Evolutionary conservation across 306 rosid genomes (phyloP).

Genomic region (Cicer chorassanicum): DNA sequence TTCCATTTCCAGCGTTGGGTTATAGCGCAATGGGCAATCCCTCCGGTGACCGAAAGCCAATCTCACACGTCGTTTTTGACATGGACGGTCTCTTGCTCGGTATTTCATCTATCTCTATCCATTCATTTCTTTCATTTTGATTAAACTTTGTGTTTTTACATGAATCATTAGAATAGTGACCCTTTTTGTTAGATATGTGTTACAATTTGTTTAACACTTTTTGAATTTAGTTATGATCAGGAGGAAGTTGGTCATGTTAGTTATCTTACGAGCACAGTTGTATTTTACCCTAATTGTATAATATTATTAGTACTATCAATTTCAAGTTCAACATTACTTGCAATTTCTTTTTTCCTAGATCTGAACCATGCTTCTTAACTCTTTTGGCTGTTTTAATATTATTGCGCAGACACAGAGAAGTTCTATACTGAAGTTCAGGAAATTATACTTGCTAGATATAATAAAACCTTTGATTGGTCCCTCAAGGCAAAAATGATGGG

Average conservation of each 20-base stretch:
- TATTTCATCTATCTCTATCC: slow-evolving; percentile 31
- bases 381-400: slow-evolving; percentile 17
- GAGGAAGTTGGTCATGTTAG: too few species aligned
- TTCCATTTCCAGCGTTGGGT: slow-evolving; percentile 5
- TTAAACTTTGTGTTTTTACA: not conserved
- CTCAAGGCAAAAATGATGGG: slow-evolving; percentile 96
- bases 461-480: slow-evolving; percentile 88
- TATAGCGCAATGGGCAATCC: slow-evolving; percentile 59
- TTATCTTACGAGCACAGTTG: too few species aligned
- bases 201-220: too few species aligned
- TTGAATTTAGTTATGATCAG: too few species aligned
- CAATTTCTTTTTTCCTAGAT: too few species aligned
- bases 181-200: not conserved
- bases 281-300: too few species aligned
- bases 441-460: slow-evolving; percentile 74
- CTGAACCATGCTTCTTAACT: too few species aligned
- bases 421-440: slow-evolving; percentile 88
- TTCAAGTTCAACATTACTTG: too few species aligned
- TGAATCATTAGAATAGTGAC: too few species aligned
- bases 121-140: not conserved
- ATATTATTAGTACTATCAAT: too few species aligned
- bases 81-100: slow-evolving; percentile 98
- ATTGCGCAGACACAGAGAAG: slow-evolving; percentile 81
- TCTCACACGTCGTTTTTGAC: slow-evolving; percentile 78
- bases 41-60: slow-evolving; percentile 48